Conservation (phyloP, 1,139 yeast genomes). For the Taphrina populina region DNA sequence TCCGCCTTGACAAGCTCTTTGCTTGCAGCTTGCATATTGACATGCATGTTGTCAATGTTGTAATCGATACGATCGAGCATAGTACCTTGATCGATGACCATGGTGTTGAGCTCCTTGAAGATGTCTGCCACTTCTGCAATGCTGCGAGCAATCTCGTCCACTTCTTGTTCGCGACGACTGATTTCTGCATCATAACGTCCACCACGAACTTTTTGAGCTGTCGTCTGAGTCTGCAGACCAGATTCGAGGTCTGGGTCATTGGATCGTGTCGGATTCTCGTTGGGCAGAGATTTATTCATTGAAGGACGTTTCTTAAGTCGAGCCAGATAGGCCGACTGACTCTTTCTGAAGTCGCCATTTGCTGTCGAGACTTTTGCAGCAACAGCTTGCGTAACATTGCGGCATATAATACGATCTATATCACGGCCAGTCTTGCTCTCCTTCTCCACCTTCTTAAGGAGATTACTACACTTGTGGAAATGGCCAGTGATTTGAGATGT, state of each 20-base stretch:
- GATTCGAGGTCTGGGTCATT: slow-evolving; percentile 6
- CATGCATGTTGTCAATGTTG: slow-evolving; percentile 74
- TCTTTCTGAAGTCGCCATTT: slow-evolving; percentile 73
- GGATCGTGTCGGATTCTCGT: not conserved
- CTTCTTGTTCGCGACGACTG: slow-evolving; percentile 81
- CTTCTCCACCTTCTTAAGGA: slow-evolving; percentile 65
- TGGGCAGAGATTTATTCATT: slow-evolving; percentile 36
- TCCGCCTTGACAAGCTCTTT: slow-evolving; percentile 65
- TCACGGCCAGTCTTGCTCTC: slow-evolving; percentile 50
- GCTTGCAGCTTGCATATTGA: slow-evolving; percentile 73
- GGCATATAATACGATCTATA: slow-evolving; percentile 63
- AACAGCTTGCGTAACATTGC: slow-evolving; percentile 76
- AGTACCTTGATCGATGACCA: slow-evolving; percentile 95
- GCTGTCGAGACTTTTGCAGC: slow-evolving; percentile 80
- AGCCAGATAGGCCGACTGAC: slow-evolving; percentile 85
- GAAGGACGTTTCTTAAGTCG: slow-evolving; percentile 47
- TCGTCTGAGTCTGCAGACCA: slow-evolving; percentile 6
- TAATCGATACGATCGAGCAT: slow-evolving; percentile 89
- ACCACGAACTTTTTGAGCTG: slow-evolving; percentile 14
- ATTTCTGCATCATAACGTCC: slow-evolving; percentile 46
- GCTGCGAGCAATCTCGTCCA: slow-evolving; percentile 86
- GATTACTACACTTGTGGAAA: slow-evolving; percentile 73
- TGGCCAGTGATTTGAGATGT: slow-evolving; percentile 66
- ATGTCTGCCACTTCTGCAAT: slow-evolving; percentile 89
- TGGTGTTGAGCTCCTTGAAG: slow-evolving; percentile 84